Conservation (phyloP, 768 basidiomycete species). For the Coprinopsis cinerea region DNA sequence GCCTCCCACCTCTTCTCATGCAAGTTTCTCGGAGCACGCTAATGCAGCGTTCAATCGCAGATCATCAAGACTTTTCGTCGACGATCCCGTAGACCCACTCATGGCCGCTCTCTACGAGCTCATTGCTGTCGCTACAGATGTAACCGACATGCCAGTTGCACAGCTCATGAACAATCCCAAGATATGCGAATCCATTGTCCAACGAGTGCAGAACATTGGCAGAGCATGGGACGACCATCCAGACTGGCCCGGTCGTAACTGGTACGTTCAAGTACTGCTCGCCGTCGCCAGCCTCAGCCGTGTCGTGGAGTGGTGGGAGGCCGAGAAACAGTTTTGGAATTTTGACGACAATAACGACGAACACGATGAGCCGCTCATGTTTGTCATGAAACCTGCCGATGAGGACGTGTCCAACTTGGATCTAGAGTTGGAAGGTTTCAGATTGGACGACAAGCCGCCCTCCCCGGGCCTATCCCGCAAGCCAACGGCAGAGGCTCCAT, state of each 20-base stretch:
- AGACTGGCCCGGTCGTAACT: constrained; percentile 95
- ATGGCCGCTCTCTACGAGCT: constrained; percentile 88
- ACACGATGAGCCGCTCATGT: constrained; percentile 85
- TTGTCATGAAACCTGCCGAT: constrained; percentile 86
- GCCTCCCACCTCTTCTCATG: constrained; percentile 60
- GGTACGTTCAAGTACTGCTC: constrained; percentile 96
- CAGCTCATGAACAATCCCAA: constrained; percentile 85
- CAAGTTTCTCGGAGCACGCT: constrained; percentile 57
- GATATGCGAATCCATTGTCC: constrained; percentile 79
- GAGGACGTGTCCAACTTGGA: constrained; percentile 40
- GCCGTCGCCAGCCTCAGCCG: constrained; percentile 94
- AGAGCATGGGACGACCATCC: constrained; percentile 97
- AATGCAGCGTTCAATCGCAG: constrained; percentile 56
- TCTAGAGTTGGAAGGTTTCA: constrained; percentile 39
- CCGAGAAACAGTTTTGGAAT: constrained; percentile 99
- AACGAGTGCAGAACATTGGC: constrained; percentile 86
- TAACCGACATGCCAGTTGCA: constrained; percentile 82
- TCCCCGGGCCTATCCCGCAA: constrained; percentile 30
- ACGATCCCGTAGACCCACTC: constrained; percentile 85
- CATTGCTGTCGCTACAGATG: constrained; percentile 89
- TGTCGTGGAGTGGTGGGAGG: constrained; percentile 99
- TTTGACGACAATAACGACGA: constrained; percentile 91
- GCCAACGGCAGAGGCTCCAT: constrained; percentile 47
- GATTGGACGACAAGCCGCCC: constrained; percentile 37
- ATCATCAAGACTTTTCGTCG: constrained; percentile 76